A percentile compares a stretch with the other conserved stretches of the same genome.
Conservation (phyloP, 1,139 yeast species). For the Petasospora fabianii region DNA sequence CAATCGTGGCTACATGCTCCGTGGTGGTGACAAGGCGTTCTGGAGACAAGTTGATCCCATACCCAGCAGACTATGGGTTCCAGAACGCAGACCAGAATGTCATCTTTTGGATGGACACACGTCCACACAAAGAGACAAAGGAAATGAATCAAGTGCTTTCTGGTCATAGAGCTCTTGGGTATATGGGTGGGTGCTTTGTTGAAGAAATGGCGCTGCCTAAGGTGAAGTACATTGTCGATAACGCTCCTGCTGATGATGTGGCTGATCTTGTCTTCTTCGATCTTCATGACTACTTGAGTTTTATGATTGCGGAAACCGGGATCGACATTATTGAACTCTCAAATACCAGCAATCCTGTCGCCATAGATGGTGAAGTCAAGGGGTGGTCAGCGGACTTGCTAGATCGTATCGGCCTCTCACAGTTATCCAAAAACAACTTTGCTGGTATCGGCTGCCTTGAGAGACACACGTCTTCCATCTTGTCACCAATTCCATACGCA, state of each 20-base stretch:
- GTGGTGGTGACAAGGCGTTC: slow-evolving; percentile 39
- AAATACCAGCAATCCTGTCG: slow-evolving; percentile 21
- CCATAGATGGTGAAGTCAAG: slow-evolving; percentile 52
- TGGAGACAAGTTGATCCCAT: slow-evolving; percentile 24
- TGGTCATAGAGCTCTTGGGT: slow-evolving; percentile 21
- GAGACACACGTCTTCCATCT: neutral
- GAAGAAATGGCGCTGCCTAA: slow-evolving; percentile 61
- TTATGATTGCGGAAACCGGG: slow-evolving; percentile 29
- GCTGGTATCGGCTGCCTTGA: slow-evolving; percentile 24
- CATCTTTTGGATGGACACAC: slow-evolving; percentile 59
- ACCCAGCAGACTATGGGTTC: slow-evolving; percentile 30
- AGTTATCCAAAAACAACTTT: slow-evolving; percentile 19
- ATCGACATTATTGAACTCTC: slow-evolving; percentile 2
- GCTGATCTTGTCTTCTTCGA: slow-evolving; percentile 42
- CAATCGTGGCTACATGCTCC: slow-evolving; percentile 52
- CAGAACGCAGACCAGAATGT: slow-evolving; percentile 35
- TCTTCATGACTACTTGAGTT: slow-evolving; percentile 48
- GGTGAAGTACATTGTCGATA: slow-evolving; percentile 37
- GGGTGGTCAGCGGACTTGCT: slow-evolving; percentile 44
- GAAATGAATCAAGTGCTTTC: slow-evolving; percentile 30
- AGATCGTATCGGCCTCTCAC: slow-evolving; percentile 21
- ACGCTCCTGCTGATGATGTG: slow-evolving; percentile 18
- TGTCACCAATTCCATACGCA: slow-evolving; percentile 25
- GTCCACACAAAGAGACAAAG: slow-evolving; percentile 35
- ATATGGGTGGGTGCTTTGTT: slow-evolving; percentile 44